Evolutionary conservation across 2,329 filamentous ascomycete genomes (phyloP), one percentile per base, ranked within the genome.

Genomic region (Zymoseptoria tritici): DNA sequence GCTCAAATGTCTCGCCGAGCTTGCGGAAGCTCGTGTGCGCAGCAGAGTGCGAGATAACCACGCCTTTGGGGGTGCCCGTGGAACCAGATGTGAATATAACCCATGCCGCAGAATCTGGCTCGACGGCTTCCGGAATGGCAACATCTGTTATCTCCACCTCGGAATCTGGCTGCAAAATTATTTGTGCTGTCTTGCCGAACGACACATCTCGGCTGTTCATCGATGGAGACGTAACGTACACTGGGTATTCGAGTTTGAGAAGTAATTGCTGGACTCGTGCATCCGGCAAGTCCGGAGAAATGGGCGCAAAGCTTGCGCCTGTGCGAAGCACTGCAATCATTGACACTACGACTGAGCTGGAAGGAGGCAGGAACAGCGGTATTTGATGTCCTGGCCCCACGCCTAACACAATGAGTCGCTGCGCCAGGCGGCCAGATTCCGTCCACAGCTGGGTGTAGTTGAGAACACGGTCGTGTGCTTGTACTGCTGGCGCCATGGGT

Each of bases 1-100:
- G 49, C 22, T 22, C 49, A 20, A 22, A 11, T 4, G 49, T 22
- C 11, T 52, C 13, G 19, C 19, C 9, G 9, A 52, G 11, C 9
- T n/a, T 9, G 19, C 9, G n/a, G 11, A 52, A n/a, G 19, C 22
- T 16, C 11, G 57, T 49, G 5, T 16, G 31, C 13, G 22, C 36
- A 29, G 16, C 55, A 11, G 31, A 42, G 29, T 60, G 54, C n/a
- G 26, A 42, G 4, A 55, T n/a, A 11, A 54, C 19, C 19, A 60
- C 46, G 24, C 52, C 62, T 54, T 64, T 64, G 13, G 62, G 57
- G 19, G 53, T 56, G 21, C 62, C 57, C 21, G 57, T 64, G 42
- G 57, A 58, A n/a, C 62, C 62, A 24, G 57, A 60, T 8, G 60
- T 60, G 56, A 62, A 62, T 4, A 62, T 24, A 6, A 61, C 54